Evolutionary conservation across 495 filamentous ascomycete species (phyloP).

Genomic region (Amniculicola lignicola): DNA sequence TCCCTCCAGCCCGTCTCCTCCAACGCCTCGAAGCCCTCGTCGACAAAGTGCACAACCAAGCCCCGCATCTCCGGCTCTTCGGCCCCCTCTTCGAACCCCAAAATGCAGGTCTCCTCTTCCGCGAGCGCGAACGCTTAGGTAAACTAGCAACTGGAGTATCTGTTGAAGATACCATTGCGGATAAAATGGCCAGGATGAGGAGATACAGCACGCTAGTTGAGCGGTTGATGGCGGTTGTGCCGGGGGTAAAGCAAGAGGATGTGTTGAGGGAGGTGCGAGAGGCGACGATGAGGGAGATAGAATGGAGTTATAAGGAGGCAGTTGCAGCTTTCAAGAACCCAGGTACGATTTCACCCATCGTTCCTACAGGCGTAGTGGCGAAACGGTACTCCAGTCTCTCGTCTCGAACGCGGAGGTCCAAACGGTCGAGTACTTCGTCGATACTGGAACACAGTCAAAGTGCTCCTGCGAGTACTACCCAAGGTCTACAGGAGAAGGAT

Average conservation of each 20-base stretch:
- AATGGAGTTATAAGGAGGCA: conserved; percentile 13
- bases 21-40: conserved; percentile 27
- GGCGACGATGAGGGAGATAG: conserved; percentile 7
- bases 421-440: conserved; percentile 1
- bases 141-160: neutral
- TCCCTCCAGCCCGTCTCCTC: conserved; percentile 16
- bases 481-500: neutral
- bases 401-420: neutral
- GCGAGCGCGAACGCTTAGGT: conserved; percentile 18
- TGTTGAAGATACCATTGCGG: conserved; percentile 3
- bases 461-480: neutral
- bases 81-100: conserved; percentile 12
- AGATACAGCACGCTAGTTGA: conserved; percentile 22
- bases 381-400: neutral
- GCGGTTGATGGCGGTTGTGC: conserved; percentile 16
- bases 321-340: neutral
- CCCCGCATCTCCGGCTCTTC: conserved; percentile 13
- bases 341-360: neutral
- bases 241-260: conserved; percentile 6
- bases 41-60: conserved; percentile 22
- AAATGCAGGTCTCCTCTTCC: conserved; percentile 9
- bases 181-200: conserved; percentile 12
- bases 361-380: neutral
- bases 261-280: conserved; percentile 11
- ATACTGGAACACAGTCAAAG: neutral